Base-by-base conservation (phyloP, 495 filamentous ascomycete genomes). In the Talaromyces proteolyticus region DNA sequence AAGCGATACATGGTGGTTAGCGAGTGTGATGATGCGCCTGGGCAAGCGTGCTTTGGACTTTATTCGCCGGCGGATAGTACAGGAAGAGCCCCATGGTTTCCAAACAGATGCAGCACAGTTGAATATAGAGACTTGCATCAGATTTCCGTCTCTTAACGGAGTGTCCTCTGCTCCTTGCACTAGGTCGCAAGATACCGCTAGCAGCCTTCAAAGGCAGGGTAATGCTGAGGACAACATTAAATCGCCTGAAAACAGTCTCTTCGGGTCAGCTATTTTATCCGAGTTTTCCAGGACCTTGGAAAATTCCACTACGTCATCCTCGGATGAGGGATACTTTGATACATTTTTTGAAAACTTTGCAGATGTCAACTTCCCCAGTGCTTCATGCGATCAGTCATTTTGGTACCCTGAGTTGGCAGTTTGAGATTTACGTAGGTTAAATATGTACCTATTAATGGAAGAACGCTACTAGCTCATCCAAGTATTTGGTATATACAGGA, bases 21-120 rank as follows among this genome's bases (percentile, higher is more conserved):
- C 61, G 7, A 47, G 46, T 19, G 51, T 59, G 16, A 64, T 64
- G 61, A 46, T 47, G 17, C 54, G 59, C n/a, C 48, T 64, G 19
- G 57, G 61, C 12, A 44, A 40, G 17, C 53, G 50, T 17, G 58
- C 57, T 16, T 46, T 63, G 26, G 51, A 51, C 18, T 53, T 37
- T n/a, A 19, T 49, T 50, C 20, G 47, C 53, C 10, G 11, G 14
- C 22, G 18, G 22, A 49, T 22, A 25, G 29, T 0, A 14, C 20
- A 16, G 6, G 34, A 10, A 42, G 5, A 21, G 40, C 7, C 1
- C 12, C 8, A 42, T 44, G 3, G 16, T 44, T 44, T 22, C n/a
- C n/a, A n/a, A n/a, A n/a, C n/a, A n/a, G n/a, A n/a, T n/a, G n/a
- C n/a, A n/a, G n/a, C n/a, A n/a, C n/a, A n/a, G n/a, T n/a, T n/a